Evolutionary conservation across 163 green algal genomes (phyloP).

Genomic region (Chlamydomonas reinhardtii): DNA sequence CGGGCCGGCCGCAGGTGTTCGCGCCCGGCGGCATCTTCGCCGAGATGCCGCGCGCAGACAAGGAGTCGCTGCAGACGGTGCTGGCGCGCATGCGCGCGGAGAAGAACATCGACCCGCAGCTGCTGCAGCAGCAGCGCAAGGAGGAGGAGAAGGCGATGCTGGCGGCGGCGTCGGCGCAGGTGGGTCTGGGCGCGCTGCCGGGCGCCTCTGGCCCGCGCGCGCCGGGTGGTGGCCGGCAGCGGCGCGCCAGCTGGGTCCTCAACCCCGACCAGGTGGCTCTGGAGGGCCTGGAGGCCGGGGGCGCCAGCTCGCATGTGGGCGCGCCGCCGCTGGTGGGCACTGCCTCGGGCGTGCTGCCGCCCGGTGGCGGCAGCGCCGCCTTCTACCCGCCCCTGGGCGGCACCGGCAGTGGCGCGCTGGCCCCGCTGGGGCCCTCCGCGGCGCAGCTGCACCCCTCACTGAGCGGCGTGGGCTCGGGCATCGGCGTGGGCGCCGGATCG

Average conservation of each 20-base stretch:
- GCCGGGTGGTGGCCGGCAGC: not conserved
- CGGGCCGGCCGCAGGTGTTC: not conserved
- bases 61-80: conserved; percentile 10
- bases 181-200: not conserved
- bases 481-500: too few species aligned
- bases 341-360: too few species aligned
- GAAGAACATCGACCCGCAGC: conserved; percentile 8
- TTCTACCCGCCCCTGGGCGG: not conserved
- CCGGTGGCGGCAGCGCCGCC: too few species aligned
- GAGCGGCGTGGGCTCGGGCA: too few species aligned
- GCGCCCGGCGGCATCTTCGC: not conserved
- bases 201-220: too few species aligned
- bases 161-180: not conserved
- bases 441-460: too few species aligned
- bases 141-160: not conserved
- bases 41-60: not conserved
- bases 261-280: not conserved
- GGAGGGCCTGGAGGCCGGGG: too few species aligned
- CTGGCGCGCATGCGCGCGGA: conserved; percentile 1
- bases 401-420: not conserved
- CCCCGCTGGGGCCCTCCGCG: too few species aligned
- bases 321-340: too few species aligned
- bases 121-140: conserved; percentile 2
- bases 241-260: not conserved
- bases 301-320: too few species aligned